Evolutionary conservation across 495 filamentous ascomycete species (phyloP), one percentile per base, ranked within the genome.

Genomic region (Hyaloscypha finlandica): DNA sequence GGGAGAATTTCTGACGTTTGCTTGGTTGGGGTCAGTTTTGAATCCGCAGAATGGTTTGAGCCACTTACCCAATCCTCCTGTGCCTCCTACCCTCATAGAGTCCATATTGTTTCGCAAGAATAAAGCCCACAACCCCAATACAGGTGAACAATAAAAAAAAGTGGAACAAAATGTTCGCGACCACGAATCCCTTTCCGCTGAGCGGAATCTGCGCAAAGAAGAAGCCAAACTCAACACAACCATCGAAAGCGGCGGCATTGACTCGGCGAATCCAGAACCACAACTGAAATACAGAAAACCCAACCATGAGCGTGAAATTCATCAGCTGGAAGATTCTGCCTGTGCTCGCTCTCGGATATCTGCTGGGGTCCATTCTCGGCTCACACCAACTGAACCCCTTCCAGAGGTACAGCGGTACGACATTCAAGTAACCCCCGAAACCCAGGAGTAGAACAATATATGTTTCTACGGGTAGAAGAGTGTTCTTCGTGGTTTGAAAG

Each of bases 391-490:
- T 77, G 3, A 73, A 62, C 5, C 80, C 31, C 19, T 77, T 72
- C 67, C 74, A 76, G 20, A 76, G 59, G 56, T 76, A 77, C 2
- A 81, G 59, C 1, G 79, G 72, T 9, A 75, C 69, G 57, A 79
- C 70, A 54, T 81, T 81, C 11, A 74, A 45, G 33, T 75, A 77
- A 2, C 68, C 62, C 12, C 73, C 76, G 45, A 77, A 79, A 19
- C 74, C 64, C 9, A 81, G 74, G 1, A 82, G 63, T 4, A 81
- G 69, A 14, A 75, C 66, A 61, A 81, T 71, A 54, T 81, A 82
- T 14, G 74, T 68, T 45, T 68, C 66, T 5, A 64, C 66, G 6
- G 61, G 54, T n/a, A 33, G 16, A n/a, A 64, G 52, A 8, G 11
- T 57, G 19, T 64, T 37, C 19, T 59, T 11, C 3, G 42, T 9